A percentile compares a stretch with the other conserved stretches of the same genome.
Conservation (phyloP, 306 rosid genomes). For the Hippophae rhamnoides region DNA sequence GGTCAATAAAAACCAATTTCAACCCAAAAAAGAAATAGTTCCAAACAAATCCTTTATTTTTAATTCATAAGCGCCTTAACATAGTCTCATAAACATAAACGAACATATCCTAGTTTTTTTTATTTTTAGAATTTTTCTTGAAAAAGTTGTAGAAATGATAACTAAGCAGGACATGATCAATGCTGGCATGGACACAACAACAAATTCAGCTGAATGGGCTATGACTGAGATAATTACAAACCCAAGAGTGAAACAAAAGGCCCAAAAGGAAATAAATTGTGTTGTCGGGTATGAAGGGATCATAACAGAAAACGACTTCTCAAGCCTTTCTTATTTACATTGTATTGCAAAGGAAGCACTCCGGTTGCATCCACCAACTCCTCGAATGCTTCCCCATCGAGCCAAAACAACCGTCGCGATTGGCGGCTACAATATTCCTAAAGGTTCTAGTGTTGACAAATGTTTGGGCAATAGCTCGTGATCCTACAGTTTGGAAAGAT, state of each 20-base stretch:
- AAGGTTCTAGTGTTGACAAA: constrained; percentile 71
- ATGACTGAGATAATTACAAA: constrained; percentile 69
- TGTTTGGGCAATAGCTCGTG: constrained; percentile 81
- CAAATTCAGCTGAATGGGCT: constrained; percentile 71
- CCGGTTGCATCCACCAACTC: constrained; percentile 88
- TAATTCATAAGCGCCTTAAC: too few relatives aligned
- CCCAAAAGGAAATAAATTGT: constrained; percentile 64
- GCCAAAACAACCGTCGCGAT: constrained; percentile 61
- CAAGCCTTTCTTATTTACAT: constrained; percentile 66
- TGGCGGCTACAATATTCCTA: constrained; percentile 82
- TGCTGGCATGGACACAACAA: constrained; percentile 78
- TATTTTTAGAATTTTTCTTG: too few relatives aligned
- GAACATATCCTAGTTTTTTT: too few relatives aligned
- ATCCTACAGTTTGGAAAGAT: constrained; percentile 57
- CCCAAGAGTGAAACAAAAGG: constrained; percentile 77
- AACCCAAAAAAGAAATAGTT: too few relatives aligned
- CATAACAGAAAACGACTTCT: constrained; percentile 51
- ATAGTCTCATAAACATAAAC: too few relatives aligned
- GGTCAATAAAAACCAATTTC: too few relatives aligned
- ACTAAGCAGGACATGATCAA: constrained; percentile 70
- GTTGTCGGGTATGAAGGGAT: constrained; percentile 58
- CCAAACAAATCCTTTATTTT: too few relatives aligned
- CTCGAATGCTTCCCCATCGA: constrained; percentile 81
- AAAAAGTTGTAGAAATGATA: too few relatives aligned
- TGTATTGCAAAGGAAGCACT: constrained; percentile 61